These are phyloP conservation scores for Cryphonectria parasitica DNA, from an alignment of 2,329 filamentous ascomycete species.

Conservation along the genomic window DNA sequence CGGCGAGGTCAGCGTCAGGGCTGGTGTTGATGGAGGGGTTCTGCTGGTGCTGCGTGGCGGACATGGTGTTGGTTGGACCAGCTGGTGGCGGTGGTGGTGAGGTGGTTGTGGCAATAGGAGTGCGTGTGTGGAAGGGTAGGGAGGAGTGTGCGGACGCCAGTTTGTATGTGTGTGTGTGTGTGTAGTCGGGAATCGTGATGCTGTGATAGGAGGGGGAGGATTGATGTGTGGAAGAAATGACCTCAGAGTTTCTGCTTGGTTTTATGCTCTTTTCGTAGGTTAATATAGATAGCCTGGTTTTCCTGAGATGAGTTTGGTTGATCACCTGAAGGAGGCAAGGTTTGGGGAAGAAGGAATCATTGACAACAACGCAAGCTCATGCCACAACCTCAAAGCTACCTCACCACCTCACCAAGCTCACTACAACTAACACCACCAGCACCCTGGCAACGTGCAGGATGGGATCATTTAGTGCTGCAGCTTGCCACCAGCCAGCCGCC, in stretches of 20 bases:
- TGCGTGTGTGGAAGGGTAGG: constrained; percentile 3
- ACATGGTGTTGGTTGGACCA: constrained; percentile 15
- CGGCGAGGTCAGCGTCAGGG: constrained; percentile 30
- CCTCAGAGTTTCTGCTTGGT: too few relatives aligned
- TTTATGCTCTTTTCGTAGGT: too few relatives aligned
- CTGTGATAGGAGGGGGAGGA: too few relatives aligned
- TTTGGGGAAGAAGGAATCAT: not conserved
- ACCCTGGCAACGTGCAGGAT: not conserved
- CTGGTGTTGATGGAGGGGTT: constrained; percentile 26
- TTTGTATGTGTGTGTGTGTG: not conserved
- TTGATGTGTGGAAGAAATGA: too few relatives aligned
- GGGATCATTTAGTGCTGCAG: not conserved
- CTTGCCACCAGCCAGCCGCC: not conserved
- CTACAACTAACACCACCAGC: not conserved
- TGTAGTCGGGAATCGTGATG: not conserved
- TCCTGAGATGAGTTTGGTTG: not conserved
- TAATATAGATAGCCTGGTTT: not conserved
- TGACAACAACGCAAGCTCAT: not conserved
- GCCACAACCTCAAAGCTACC: not conserved
- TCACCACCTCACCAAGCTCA: not conserved
- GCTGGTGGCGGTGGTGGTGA: not conserved
- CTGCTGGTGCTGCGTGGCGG: constrained; percentile 13
- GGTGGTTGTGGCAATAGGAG: not conserved
- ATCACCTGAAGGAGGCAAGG: not conserved
- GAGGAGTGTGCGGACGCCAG: constrained; percentile 3